Base-by-base conservation (phyloP, 768 basidiomycete species). In the Leccinum uliginosum region DNA sequence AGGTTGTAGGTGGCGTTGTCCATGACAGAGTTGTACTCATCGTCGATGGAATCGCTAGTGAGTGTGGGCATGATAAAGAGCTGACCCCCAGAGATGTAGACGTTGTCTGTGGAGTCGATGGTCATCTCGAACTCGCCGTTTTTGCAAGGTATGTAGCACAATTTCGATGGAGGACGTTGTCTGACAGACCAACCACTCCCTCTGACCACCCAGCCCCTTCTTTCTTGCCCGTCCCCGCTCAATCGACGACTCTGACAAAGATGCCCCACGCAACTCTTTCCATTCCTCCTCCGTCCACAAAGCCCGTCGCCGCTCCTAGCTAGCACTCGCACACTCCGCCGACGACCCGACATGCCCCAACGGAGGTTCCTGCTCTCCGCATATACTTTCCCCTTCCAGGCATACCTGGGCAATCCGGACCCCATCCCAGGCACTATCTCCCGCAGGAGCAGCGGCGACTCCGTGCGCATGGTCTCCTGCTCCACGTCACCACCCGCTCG, bases 341-440 rank as follows among this genome's bases (percentile, higher is more conserved):
- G 60, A 67, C 35, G 66, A 67, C 21, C 27, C 15, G 46, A 6
- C 6, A 46, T 14, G 9, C 24, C 9, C 12, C 54, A 51, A 9
- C 59, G 47, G 15, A 60, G 67, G 21, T 64, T 73, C 3, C 79
- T 77, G 0, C 80, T 79, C 0, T 78, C 76, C 0, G 62, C 78
- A 1, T 80, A 73, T 59, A 34, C 61, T 12, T 75, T 62, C 60
- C 84, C 84, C 14, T 85, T 84, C 75, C 81, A 86, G 65, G 78
- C 81, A 0, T 79, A 87, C 64, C 76, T 80, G 0, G 85, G 86
- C 15, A 87, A 86, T 66, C 83, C 86, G 9, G 87, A 87, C 64
- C 83, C 85, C 0, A 73, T 79, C 14, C 75, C 75, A 1, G 62
- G 72, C 15, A 65, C 79, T 46, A 76, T 81, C 69, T 74, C 75